Percentiles rank a stretch among this genome's conserved stretches.
Evolutionary conservation across 1,284 basidiomycete species (phyloP).

Genomic region (Ustilago trichophora): DNA sequence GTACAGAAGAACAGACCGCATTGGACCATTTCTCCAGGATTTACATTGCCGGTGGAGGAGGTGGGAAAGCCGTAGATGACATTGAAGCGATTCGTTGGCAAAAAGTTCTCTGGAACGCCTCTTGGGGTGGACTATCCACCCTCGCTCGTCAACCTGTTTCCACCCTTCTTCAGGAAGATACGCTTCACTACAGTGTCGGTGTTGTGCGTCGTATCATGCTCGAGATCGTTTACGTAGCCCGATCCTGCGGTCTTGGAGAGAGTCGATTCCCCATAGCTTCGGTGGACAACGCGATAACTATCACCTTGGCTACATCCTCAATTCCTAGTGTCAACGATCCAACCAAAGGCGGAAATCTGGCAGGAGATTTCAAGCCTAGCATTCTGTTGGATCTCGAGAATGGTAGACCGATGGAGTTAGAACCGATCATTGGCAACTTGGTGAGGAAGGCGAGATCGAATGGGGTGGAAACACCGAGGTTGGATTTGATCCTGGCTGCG

Average conservation of each 20-base stretch:
- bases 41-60: conserved; percentile 67
- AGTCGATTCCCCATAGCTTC: conserved; percentile 33
- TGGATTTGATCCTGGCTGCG: conserved; percentile 57
- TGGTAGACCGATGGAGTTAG: conserved; percentile 58
- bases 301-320: conserved; percentile 37
- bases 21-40: conserved; percentile 66
- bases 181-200: conserved; percentile 66
- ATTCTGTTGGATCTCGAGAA: conserved; percentile 60
- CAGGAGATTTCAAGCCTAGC: conserved; percentile 54
- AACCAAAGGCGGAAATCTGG: conserved; percentile 9
- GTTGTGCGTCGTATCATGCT: conserved; percentile 67
- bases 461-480: conserved; percentile 52
- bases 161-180: conserved; percentile 62
- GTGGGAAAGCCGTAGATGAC: conserved; percentile 66
- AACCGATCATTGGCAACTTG: conserved; percentile 53
- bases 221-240: conserved; percentile 67
- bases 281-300: conserved; percentile 48
- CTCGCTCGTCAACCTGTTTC: conserved; percentile 68
- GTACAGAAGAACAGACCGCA: conserved; percentile 53
- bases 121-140: conserved; percentile 66
- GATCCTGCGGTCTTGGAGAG: conserved; percentile 60
- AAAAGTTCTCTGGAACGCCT: conserved; percentile 67
- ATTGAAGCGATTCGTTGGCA: conserved; percentile 70
- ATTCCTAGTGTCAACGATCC: conserved; percentile 2
- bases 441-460: conserved; percentile 39